Percentiles rank a stretch among this genome's conserved stretches.
Conservation (phyloP, 345 rosid species). For the Anacardium occidentale region DNA sequence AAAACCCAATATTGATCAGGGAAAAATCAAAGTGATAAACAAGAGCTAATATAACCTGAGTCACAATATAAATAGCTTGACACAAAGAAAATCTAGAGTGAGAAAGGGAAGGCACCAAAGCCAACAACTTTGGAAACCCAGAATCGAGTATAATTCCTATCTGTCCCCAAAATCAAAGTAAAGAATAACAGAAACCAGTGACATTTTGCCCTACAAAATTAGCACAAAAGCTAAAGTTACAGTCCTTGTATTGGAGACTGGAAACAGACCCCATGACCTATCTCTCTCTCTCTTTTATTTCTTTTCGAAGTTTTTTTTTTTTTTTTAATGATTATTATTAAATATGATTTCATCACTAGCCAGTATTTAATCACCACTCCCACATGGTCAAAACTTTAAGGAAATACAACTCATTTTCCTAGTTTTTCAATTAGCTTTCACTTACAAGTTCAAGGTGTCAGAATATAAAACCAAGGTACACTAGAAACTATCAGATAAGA, state of each 20-base stretch:
- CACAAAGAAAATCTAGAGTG: conserved; percentile 66
- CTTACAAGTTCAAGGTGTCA: conserved; percentile 37
- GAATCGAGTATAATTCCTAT: conserved; percentile 44
- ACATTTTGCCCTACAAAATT: conserved; percentile 40
- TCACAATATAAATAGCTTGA: conserved; percentile 18
- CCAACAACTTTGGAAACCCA: conserved; percentile 49
- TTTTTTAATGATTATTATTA: too few species aligned
- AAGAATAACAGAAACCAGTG: conserved; percentile 41
- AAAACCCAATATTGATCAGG: background rate
- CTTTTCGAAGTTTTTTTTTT: background rate
- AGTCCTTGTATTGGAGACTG: conserved; percentile 56
- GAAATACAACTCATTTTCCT: conserved; percentile 44
- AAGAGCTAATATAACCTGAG: background rate
- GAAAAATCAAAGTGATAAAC: conserved; percentile 9
- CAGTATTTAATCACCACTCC: conserved; percentile 56
- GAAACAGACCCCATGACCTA: conserved; percentile 37
- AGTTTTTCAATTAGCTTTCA: conserved; percentile 21
- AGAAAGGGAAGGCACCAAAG: conserved; percentile 48
- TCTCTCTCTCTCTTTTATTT: conserved; percentile 18
- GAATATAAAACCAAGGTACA: conserved; percentile 32
- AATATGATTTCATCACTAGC: conserved; percentile 69
- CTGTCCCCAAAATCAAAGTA: conserved; percentile 50
- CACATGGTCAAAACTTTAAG: conserved; percentile 66
- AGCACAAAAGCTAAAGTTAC: conserved; percentile 55
- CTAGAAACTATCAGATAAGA: conserved; percentile 35